Percentiles rank a stretch among this genome's conserved stretches.
These are phyloP conservation scores for Starmerella floricola DNA, from an alignment of 805 yeast genomes.

Conservation along the genomic window DNA sequence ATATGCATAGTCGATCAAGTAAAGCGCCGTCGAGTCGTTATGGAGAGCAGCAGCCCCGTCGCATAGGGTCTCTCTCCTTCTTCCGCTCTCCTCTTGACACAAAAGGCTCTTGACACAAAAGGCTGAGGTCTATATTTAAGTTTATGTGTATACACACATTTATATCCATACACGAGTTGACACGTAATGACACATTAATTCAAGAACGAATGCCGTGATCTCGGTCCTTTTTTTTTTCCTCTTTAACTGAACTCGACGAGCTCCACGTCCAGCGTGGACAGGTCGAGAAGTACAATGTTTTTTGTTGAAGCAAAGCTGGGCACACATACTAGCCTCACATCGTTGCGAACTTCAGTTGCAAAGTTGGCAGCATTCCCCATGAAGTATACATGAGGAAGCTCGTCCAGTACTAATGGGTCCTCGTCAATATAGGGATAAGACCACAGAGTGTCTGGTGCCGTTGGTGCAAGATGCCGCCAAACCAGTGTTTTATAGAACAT, in stretches of 20 bases:
- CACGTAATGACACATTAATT: too few relatives aligned
- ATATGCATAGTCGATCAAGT: neutral
- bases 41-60: constrained; percentile 5
- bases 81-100: too few relatives aligned
- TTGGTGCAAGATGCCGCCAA: constrained; percentile 86
- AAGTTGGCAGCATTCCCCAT: constrained; percentile 71
- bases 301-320: constrained; percentile 63
- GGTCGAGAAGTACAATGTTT: constrained; percentile 49
- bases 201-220: too few relatives aligned
- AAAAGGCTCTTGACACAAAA: neutral
- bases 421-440: constrained; percentile 65
- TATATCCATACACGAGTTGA: too few relatives aligned
- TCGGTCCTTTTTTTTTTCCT: too few relatives aligned
- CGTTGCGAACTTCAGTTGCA: constrained; percentile 26
- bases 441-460: constrained; percentile 91
- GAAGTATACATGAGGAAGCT: constrained; percentile 76
- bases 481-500: constrained; percentile 54
- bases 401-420: constrained; percentile 70
- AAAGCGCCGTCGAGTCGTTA: neutral
- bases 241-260: constrained; percentile 29
- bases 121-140: neutral
- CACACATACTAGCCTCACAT: constrained; percentile 47
- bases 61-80: too few relatives aligned
- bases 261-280: constrained; percentile 44
- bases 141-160: neutral